Percentiles rank a stretch among this genome's conserved stretches.
phyloP scores from a whole-genome alignment of 257 asterid species.

The Penstemon barbatus region DNA sequence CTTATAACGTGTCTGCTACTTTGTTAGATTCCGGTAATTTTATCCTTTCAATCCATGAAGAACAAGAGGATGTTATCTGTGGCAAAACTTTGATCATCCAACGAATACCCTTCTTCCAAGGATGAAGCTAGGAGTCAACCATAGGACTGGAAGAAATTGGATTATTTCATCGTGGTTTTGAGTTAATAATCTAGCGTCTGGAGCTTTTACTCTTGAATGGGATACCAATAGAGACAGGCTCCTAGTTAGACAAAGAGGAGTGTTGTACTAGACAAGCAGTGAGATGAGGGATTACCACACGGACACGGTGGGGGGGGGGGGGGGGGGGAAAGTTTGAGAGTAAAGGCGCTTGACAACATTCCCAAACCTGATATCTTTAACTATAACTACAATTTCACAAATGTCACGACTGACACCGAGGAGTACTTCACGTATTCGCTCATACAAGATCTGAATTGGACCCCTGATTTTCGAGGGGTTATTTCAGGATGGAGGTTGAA shows the following conservation, averaged over 20 bases:
- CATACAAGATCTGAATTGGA: background rate
- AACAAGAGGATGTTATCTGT: conserved; percentile 17
- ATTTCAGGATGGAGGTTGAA: conserved; percentile 31
- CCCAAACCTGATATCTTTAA: background rate
- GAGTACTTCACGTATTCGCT: conserved; percentile 29
- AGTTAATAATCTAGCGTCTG: conserved; percentile 31
- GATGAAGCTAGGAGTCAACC: conserved; percentile 53
- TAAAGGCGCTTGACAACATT: conserved; percentile 30
- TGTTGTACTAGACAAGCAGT: conserved; percentile 42
- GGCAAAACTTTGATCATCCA: conserved; percentile 69
- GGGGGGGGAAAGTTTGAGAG: background rate
- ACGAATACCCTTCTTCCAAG: conserved; percentile 53
- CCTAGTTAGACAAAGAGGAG: conserved; percentile 34
- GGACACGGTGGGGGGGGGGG: background rate
- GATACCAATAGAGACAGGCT: conserved; percentile 26
- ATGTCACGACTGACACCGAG: conserved; percentile 16
- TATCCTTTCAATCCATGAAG: conserved; percentile 20
- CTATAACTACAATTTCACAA: conserved; percentile 28
- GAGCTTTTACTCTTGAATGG: conserved; percentile 52
- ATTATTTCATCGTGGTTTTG: conserved; percentile 55
- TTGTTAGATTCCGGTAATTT: conserved; percentile 48
- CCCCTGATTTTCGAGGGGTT: conserved; percentile 1
- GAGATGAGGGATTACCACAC: conserved; percentile 21
- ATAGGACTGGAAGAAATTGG: conserved; percentile 39
- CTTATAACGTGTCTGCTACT: conserved; percentile 33